Evolutionary conservation across 2,329 filamentous ascomycete species (phyloP).

Genomic region (Colletotrichum chlorophyti): DNA sequence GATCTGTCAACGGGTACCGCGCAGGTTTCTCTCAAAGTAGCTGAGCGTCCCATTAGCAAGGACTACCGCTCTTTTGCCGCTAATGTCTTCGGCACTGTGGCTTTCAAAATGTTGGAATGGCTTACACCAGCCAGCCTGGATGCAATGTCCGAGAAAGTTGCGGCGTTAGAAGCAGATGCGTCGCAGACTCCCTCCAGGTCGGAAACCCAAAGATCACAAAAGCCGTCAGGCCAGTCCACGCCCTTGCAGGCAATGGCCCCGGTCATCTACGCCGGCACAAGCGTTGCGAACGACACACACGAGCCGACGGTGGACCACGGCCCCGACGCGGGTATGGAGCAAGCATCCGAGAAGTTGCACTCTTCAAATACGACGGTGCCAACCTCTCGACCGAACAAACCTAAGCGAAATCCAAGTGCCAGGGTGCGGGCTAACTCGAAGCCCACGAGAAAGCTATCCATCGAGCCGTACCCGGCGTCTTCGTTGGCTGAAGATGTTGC

Average conservation of each 20-base stretch:
- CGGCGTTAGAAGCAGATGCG: constrained; percentile 36
- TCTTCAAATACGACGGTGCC: constrained; percentile 5
- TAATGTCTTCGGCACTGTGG: constrained; percentile 69
- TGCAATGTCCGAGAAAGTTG: constrained; percentile 51
- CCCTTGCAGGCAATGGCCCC: constrained; percentile 15
- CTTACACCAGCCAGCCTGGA: constrained; percentile 65
- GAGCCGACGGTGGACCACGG: constrained; percentile 10
- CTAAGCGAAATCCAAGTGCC: constrained; percentile 32
- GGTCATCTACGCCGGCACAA: constrained; percentile 21
- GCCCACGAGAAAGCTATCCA: constrained; percentile 35
- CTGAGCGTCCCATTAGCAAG: constrained; percentile 55
- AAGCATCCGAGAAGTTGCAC: constrained; percentile 22
- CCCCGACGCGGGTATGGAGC: background rate
- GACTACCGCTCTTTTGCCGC: constrained; percentile 68
- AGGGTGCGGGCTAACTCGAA: constrained; percentile 37
- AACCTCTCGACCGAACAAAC: constrained; percentile 3
- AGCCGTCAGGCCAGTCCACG: constrained; percentile 20
- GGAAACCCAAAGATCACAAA: constrained; percentile 8
- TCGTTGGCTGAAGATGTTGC: constrained; percentile 38
- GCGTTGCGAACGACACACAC: constrained; percentile 30
- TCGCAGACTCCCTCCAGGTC: constrained; percentile 15
- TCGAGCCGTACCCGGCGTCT: constrained; percentile 38
- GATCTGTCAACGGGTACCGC: constrained; percentile 25
- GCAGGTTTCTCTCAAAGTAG: constrained; percentile 41
- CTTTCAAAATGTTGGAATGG: constrained; percentile 76